Base-by-base conservation (phyloP, 1,284 basidiomycete species). In the Pisolithus thermaeus region DNA sequence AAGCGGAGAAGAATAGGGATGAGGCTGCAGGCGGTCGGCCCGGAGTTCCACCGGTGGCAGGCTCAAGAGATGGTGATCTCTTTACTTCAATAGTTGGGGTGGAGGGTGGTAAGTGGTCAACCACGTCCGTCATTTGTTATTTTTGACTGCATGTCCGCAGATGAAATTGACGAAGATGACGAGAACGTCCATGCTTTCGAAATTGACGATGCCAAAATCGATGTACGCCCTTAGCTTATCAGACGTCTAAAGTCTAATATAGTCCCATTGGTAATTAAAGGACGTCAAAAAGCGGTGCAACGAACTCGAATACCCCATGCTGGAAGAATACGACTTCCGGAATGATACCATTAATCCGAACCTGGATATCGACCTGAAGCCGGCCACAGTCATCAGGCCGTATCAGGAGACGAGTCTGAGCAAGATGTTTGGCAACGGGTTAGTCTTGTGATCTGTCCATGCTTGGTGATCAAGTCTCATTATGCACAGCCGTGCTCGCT, bases 341-440 rank as follows among this genome's bases (percentile, higher is more conserved):
- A 96, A 97, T 62, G 95, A 98, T 69, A 92, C 90, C 0, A 73
- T 92, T 57, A 98, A 98, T 64, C 81, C 94, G 28, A 95, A 96
- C 67, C 78, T 98, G 49, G 95, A 97, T 64, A 97, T 98, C 55
- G 95, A 97, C 71, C 79, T 97, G 51, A 97, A 97, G 67, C 95
- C 95, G 3, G 90, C 92, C 47, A 97, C 95, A 0, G 88, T 93
- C 58, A 97, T 98, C 65, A 82, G 95, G 52, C 92, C 95, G 11
- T 98, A 98, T 70, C 95, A 98, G 70, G 95, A 97, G 71, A 97
- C 95, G 44, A 93, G 90, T 66, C 72, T 97, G 46, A 94, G 92
- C 58, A 98, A 98, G 72, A 97, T 98, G 95, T 97, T 97, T 68
- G 95, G 95, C 52, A 97, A 98, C 68, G 95, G 92, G 88, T 91